Conservation (phyloP, 1,284 basidiomycete species). For the Moesziomyces globuligerus region DNA sequence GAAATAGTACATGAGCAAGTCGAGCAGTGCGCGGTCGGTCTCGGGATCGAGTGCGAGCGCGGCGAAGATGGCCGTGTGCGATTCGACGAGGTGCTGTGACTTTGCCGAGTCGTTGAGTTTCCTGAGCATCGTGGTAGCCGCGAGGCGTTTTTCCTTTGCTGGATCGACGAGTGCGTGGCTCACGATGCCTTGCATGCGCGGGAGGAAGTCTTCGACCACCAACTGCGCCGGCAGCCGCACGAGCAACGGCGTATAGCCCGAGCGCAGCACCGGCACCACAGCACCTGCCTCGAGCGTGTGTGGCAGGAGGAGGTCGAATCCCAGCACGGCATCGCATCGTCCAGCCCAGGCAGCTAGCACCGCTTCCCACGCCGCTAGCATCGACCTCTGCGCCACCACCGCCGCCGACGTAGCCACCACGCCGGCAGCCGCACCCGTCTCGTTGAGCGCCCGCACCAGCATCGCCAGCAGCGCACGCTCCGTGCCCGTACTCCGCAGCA, state of each 20-base stretch:
- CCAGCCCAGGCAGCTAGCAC: constrained; percentile 24
- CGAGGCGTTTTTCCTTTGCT: constrained; percentile 10
- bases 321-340: constrained; percentile 45
- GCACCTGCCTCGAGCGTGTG: neutral
- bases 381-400: constrained; percentile 29
- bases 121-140: constrained; percentile 20
- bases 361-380: constrained; percentile 25
- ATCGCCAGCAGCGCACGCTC: constrained; percentile 41
- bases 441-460: neutral
- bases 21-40: constrained; percentile 24
- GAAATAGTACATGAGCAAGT: constrained; percentile 53
- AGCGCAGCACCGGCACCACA: constrained; percentile 2
- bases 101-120: constrained; percentile 18
- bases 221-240: constrained; percentile 45
- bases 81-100: neutral
- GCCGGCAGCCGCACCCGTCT: neutral
- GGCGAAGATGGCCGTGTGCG: constrained; percentile 28
- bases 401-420: neutral
- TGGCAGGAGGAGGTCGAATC: constrained; percentile 27
- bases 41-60: constrained; percentile 19
- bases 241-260: constrained; percentile 25
- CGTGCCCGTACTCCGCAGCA: constrained; percentile 17
- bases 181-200: constrained; percentile 1
- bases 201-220: constrained; percentile 52
- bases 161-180: neutral